A percentile compares a stretch with the other conserved stretches of the same genome.
Evolutionary conservation across 768 basidiomycete species (phyloP).

Genomic region (Lactarius deliciosus): DNA sequence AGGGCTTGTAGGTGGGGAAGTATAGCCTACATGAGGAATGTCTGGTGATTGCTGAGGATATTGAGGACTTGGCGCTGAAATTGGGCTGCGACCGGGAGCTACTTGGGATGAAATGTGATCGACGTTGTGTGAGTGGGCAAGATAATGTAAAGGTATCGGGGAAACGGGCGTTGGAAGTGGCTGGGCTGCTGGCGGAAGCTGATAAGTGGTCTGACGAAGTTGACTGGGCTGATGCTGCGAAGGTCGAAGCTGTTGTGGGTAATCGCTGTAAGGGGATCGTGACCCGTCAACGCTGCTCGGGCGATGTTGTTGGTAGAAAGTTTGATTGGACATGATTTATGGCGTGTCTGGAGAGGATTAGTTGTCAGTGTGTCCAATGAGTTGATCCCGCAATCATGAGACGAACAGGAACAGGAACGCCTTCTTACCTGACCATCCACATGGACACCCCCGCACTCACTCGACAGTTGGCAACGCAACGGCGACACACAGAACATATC

Average conservation of each 20-base stretch:
- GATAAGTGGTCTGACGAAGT: neutral
- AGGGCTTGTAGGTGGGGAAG: conserved; percentile 27
- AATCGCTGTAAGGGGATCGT: conserved; percentile 1
- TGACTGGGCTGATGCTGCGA: conserved; percentile 1
- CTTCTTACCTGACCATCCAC: neutral
- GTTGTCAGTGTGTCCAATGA: neutral
- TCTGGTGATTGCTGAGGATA: conserved; percentile 25
- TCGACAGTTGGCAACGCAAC: conserved; percentile 5
- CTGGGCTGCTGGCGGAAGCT: conserved; percentile 8
- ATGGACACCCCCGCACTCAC: neutral
- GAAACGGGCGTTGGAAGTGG: conserved; percentile 10
- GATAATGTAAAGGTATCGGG: conserved; percentile 17
- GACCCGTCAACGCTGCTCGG: neutral
- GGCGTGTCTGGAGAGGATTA: neutral
- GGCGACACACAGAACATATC: neutral
- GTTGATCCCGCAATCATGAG: conserved; percentile 3
- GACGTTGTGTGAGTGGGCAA: conserved; percentile 7
- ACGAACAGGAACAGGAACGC: conserved; percentile 5
- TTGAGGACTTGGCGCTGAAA: conserved; percentile 30
- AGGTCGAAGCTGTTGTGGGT: neutral
- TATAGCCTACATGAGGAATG: conserved; percentile 15
- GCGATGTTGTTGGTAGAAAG: conserved; percentile 21
- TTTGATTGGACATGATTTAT: conserved; percentile 25
- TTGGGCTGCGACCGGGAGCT: conserved; percentile 9
- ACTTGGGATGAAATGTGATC: conserved; percentile 8